A percentile compares a stretch with the other conserved stretches of the same genome.
These are phyloP conservation scores for Trametes gibbosa DNA, from an alignment of 768 basidiomycete species.

Conservation along the genomic window DNA sequence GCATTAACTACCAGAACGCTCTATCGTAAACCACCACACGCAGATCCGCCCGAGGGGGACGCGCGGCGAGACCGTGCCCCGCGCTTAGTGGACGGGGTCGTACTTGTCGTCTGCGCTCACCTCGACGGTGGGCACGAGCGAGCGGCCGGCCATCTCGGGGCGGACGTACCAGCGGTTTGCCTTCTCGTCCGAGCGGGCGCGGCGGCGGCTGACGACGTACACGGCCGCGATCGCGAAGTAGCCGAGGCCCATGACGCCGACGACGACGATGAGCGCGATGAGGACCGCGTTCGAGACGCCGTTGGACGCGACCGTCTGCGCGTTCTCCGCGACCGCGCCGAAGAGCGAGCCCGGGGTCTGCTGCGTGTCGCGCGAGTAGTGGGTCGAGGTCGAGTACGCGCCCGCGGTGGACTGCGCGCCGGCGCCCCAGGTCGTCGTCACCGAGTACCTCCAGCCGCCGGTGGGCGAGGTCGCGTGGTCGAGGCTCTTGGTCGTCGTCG, in stretches of 20 bases:
- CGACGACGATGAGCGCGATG: slow-evolving; percentile 22
- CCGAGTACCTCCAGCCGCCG: slow-evolving; percentile 1
- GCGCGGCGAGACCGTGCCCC: not conserved
- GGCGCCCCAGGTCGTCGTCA: too few species aligned
- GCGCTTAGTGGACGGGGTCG: slow-evolving; percentile 7
- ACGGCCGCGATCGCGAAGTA: slow-evolving; percentile 24
- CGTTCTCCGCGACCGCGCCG: slow-evolving; percentile 20
- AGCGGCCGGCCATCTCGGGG: slow-evolving; percentile 21
- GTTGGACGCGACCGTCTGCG: not conserved
- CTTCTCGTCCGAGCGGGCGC: not conserved
- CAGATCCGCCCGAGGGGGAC: not conserved
- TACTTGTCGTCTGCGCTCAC: slow-evolving; percentile 15
- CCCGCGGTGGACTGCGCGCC: too few species aligned
- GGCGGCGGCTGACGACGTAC: slow-evolving; percentile 16
- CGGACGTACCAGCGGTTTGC: slow-evolving; percentile 20
- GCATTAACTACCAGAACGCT: not conserved
- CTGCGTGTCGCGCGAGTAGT: slow-evolving; percentile 16
- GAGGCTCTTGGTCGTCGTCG: too few species aligned
- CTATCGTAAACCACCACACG: not conserved
- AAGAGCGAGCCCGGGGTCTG: slow-evolving; percentile 13
- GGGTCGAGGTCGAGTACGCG: slow-evolving; percentile 13
- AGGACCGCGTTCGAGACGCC: slow-evolving; percentile 13
- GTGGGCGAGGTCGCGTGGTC: slow-evolving; percentile 1
- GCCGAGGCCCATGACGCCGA: slow-evolving; percentile 21
- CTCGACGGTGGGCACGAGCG: slow-evolving; percentile 18